phyloP scores from a whole-genome alignment of 805 yeast genomes.

The Wickerhamomyces alni region DNA sequence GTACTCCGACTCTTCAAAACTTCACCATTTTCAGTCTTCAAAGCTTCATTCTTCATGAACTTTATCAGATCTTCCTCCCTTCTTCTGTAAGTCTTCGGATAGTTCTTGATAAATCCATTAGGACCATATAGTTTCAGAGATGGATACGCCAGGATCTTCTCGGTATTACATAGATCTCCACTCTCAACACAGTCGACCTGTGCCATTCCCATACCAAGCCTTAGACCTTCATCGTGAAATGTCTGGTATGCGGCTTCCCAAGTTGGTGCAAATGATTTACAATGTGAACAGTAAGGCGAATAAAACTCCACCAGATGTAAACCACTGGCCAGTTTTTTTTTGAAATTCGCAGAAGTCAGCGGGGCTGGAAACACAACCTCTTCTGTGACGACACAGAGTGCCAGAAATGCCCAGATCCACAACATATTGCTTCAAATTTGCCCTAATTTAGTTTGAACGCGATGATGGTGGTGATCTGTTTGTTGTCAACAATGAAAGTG shows the following conservation, averaged over 20 bases:
- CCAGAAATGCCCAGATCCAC: too few species aligned
- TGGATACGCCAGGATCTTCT: slow-evolving; percentile 65
- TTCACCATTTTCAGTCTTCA: slow-evolving; percentile 23
- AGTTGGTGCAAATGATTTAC: slow-evolving; percentile 69
- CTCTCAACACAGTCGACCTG: slow-evolving; percentile 83
- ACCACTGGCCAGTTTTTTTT: slow-evolving; percentile 40
- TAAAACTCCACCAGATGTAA: slow-evolving; percentile 79
- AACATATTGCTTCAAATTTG: too few species aligned
- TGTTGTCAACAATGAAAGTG: too few species aligned
- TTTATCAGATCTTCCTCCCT: slow-evolving; percentile 42
- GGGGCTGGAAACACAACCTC: slow-evolving; percentile 38
- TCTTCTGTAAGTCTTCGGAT: slow-evolving; percentile 41
- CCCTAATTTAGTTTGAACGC: too few species aligned
- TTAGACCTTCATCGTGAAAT: slow-evolving; percentile 38
- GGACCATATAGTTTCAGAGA: slow-evolving; percentile 65
- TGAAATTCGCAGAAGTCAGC: slow-evolving; percentile 46
- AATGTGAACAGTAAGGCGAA: slow-evolving; percentile 87
- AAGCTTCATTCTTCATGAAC: slow-evolving; percentile 49
- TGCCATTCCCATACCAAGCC: slow-evolving; percentile 46
- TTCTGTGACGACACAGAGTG: too few species aligned
- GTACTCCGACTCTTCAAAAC: not conserved
- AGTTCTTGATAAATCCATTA: slow-evolving; percentile 37
- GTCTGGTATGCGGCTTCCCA: slow-evolving; percentile 66
- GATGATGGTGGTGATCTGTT: too few species aligned
- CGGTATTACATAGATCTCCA: slow-evolving; percentile 78